A percentile compares a stretch with the other conserved stretches of the same genome.
Conservation (phyloP, 1,139 yeast genomes). For the Groenewaldozyma auringiensis region DNA sequence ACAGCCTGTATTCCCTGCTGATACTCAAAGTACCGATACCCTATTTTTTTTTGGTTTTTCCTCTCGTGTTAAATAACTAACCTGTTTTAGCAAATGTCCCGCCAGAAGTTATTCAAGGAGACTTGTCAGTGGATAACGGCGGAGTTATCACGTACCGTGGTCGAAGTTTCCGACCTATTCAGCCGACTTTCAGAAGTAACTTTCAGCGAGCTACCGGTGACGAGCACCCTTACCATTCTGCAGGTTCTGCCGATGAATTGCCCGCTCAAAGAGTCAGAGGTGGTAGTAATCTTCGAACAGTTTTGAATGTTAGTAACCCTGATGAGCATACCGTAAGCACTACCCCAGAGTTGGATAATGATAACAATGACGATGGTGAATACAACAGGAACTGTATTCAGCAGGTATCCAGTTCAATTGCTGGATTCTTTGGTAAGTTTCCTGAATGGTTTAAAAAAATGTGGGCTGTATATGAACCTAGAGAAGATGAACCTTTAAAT, state of each 20-base stretch:
- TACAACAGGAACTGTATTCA: not conserved
- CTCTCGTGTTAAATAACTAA: too few species aligned
- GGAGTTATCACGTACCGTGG: constrained; percentile 1
- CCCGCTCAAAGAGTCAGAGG: not conserved
- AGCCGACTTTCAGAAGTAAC: not conserved
- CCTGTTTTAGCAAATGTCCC: not conserved
- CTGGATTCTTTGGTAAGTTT: not conserved
- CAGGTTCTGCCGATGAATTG: not conserved
- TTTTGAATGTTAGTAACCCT: constrained; percentile 4
- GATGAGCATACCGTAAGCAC: not conserved
- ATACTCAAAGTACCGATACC: too few species aligned
- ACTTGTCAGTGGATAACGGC: not conserved
- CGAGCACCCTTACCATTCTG: constrained; percentile 4
- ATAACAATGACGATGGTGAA: not conserved
- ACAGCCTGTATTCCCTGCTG: constrained; percentile 9
- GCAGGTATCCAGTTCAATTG: not conserved
- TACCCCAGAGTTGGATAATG: not conserved
- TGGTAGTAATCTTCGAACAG: not conserved
- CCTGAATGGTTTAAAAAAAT: not conserved
- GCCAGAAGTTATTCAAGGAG: not conserved
- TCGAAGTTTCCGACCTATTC: not conserved
- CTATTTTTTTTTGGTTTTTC: too few species aligned
- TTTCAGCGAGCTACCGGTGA: not conserved
- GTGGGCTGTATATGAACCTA: not conserved
- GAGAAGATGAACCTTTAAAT: not conserved